Conservation (phyloP, 495 filamentous ascomycete genomes). For the Penicillium lagena region DNA sequence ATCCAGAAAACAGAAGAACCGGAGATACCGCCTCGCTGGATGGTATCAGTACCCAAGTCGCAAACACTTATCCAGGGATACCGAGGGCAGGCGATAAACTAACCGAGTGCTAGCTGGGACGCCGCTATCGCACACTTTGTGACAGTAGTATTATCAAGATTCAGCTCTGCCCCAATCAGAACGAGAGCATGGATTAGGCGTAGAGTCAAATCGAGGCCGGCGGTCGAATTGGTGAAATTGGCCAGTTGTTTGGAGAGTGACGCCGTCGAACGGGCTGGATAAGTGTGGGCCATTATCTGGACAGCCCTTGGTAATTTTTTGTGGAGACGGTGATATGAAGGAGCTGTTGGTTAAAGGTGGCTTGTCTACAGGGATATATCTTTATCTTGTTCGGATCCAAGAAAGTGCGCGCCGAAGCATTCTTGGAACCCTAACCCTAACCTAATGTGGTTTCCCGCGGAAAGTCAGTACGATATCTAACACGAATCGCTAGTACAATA, state of each 20-base stretch:
- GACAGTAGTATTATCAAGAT: not conserved
- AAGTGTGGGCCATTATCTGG: not conserved
- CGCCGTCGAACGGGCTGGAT: not conserved
- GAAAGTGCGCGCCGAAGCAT: too few relatives aligned
- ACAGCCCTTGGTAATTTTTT: too few relatives aligned
- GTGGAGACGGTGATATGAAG: too few relatives aligned
- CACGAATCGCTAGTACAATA: too few relatives aligned
- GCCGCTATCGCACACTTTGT: constrained; percentile 10
- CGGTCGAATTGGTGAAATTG: constrained; percentile 11
- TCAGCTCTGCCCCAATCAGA: constrained; percentile 2
- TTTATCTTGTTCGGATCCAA: too few relatives aligned
- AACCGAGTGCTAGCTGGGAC: constrained; percentile 9
- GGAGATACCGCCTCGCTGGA: constrained; percentile 8
- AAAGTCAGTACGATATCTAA: too few relatives aligned
- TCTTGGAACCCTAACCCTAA: too few relatives aligned
- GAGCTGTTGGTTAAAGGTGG: too few relatives aligned
- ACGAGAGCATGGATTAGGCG: constrained; percentile 6
- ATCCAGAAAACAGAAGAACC: constrained; percentile 10
- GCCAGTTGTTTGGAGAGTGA: constrained; percentile 9
- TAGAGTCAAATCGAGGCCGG: constrained; percentile 11
- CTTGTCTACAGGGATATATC: too few relatives aligned
- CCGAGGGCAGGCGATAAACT: not conserved
- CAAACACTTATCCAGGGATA: not conserved
- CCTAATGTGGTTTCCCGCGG: too few relatives aligned
- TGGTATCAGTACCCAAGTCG: not conserved